These are phyloP conservation scores for Penicillium occitanis DNA, from an alignment of 2,329 filamentous ascomycete genomes.

Conservation along the genomic window DNA sequence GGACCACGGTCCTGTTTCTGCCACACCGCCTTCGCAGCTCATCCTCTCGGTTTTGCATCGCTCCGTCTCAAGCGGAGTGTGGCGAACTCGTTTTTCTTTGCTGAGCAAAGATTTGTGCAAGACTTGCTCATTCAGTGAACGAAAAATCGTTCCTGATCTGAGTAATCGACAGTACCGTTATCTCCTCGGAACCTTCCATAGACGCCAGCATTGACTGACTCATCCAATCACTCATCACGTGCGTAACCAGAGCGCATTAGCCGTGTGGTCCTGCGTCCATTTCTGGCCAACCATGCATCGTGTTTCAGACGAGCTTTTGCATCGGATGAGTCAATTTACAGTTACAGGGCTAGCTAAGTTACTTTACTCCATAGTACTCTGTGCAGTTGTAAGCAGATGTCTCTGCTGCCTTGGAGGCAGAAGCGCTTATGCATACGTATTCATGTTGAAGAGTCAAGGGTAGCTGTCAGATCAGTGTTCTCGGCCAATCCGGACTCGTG, in stretches of 20 bases:
- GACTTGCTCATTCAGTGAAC: neutral
- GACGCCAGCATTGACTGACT: neutral
- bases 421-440: neutral
- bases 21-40: neutral
- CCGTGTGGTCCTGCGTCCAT: neutral
- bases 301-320: neutral
- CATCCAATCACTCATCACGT: slow-evolving; percentile 2
- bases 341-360: neutral
- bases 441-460: neutral
- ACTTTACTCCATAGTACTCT: neutral
- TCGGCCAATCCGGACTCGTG: neutral
- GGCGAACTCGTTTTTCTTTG: neutral
- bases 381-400: neutral
- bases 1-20: neutral
- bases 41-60: neutral
- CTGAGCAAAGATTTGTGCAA: neutral
- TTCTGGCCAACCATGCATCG: neutral
- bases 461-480: neutral
- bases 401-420: slow-evolving; percentile 7
- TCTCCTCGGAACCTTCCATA: neutral
- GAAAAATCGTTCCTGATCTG: neutral
- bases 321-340: slow-evolving; percentile 5
- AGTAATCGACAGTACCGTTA: neutral
- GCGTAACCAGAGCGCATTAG: slow-evolving; percentile 1
- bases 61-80: neutral